These are phyloP conservation scores for Blepharisma undulans DNA, from an alignment of 169 alveolate genomes.

Conservation along the genomic window DNA sequence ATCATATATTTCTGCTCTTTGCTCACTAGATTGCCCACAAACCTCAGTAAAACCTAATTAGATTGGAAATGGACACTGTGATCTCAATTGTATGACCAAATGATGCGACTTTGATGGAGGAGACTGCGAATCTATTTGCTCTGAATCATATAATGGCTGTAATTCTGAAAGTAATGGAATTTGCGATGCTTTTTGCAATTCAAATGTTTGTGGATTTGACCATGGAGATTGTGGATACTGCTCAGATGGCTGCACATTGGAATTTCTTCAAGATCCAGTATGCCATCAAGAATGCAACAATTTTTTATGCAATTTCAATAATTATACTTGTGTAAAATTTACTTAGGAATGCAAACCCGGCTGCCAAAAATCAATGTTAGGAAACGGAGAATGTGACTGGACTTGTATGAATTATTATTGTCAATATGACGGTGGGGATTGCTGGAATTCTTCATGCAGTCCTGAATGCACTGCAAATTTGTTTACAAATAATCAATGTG, in stretches of 20 bases:
- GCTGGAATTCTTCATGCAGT: neutral
- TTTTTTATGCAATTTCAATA: neutral
- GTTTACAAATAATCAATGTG: constrained; percentile 1
- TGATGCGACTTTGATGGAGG: no score
- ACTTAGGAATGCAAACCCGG: no score
- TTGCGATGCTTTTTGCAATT: neutral
- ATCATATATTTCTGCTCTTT: no score
- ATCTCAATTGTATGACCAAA: no score
- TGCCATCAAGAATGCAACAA: constrained; percentile 11
- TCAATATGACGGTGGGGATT: neutral
- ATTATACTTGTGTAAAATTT: no score
- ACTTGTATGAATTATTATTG: neutral
- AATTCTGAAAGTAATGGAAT: neutral
- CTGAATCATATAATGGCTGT: no score
- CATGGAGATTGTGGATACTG: neutral
- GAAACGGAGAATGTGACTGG: neutral
- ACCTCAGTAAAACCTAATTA: no score
- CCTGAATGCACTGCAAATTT: neutral
- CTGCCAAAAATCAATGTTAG: neutral
- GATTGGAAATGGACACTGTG: no score
- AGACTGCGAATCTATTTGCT: no score
- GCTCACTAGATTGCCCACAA: no score
- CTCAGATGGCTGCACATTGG: neutral
- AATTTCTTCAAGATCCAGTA: neutral
- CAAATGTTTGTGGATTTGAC: neutral